Evolutionary conservation across 225 moss, liverwort and hornwort species (phyloP).

Genomic region (Sphagnum tenellum): DNA sequence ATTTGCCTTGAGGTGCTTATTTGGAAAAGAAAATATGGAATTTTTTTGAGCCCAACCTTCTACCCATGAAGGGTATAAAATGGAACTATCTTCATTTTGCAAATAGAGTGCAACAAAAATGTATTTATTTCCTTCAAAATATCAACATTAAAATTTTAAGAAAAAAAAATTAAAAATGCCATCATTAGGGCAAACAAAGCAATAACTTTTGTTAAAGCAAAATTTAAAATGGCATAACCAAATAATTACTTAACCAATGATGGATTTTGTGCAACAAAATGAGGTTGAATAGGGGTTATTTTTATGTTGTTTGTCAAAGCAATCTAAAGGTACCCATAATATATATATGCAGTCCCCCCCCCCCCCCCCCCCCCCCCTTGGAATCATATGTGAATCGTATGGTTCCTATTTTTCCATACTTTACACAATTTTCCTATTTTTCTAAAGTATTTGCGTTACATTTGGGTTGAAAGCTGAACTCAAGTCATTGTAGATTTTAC

Average conservation of each 20-base stretch:
- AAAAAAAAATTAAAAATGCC: conserved; percentile 8
- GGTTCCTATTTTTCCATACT: too few relatives aligned
- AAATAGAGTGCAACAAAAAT: background rate
- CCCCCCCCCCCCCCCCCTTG: conserved; percentile 4
- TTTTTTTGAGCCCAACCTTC: too few relatives aligned
- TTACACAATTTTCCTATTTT: too few relatives aligned
- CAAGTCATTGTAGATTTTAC: too few relatives aligned
- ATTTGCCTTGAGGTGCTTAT: conserved; percentile 4
- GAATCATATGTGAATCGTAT: background rate
- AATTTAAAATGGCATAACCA: conserved; percentile 16
- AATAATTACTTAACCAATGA: conserved; percentile 15
- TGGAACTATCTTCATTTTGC: too few relatives aligned
- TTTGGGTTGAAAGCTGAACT: too few relatives aligned
- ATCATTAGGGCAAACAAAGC: conserved; percentile 9
- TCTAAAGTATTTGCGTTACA: too few relatives aligned
- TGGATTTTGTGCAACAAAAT: conserved; percentile 12
- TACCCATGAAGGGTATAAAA: too few relatives aligned
- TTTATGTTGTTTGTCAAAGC: conserved; percentile 7
- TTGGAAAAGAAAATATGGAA: background rate
- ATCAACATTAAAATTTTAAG: background rate
- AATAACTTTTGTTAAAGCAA: conserved; percentile 10
- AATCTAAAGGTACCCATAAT: conserved; percentile 10
- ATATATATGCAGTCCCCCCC: too few relatives aligned
- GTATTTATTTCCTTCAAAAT: conserved; percentile 1
- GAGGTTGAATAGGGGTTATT: conserved; percentile 13